Base-by-base conservation (phyloP, 2,329 filamentous ascomycete species). In the Penicillium sp. region DNA sequence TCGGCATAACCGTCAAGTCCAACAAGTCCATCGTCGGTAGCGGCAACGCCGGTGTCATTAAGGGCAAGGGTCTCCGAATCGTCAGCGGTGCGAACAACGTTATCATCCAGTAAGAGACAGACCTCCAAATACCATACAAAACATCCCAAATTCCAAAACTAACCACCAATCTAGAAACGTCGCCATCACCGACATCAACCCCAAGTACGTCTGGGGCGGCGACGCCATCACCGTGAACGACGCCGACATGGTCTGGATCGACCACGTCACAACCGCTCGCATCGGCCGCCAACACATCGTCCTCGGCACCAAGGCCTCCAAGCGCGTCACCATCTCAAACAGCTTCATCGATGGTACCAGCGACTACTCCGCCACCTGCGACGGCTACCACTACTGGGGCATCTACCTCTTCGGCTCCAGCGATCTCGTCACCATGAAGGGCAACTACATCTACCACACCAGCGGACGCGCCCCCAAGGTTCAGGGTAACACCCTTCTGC, bases 131-230 rank as follows among this genome's bases (percentile, higher is more conserved):
- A 32, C 31, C 3, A 32, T 22, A 1, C 15, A 26, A 19, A 35
- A 13, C 9, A 28, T 7, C 5, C 6, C 17, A 35, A 17, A 17
- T 3, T 12, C 34, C 6, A 31, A 10, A 33, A 29, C 51, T 55
- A 38, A 57, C 40, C 19, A n/a, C n/a, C n/a, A n/a, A n/a, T n/a
- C n/a, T 21, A 48, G 46, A 9, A 53, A 53, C 15, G 50, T 53
- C 3, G 38, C 43, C 19, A 41, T 53, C 32, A 50, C 51, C 2
- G 51, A 53, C 34, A 43, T 53, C 28, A 53, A 53, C 29, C 28
- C 47, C 3, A 9, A 44, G 29, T 53, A 50, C 37, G 47, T 53
- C n/a, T 53, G 51, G 51, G 51, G 51, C 26, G 51, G 51, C 31
- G 51, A 53, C 28, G 51, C 51, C 1, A 53, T 53, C 28, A 50